A percentile compares a stretch with the other conserved stretches of the same genome.
These are phyloP conservation scores for Chalara sp. DNA, from an alignment of 2,329 filamentous ascomycete species.

Conservation along the genomic window DNA sequence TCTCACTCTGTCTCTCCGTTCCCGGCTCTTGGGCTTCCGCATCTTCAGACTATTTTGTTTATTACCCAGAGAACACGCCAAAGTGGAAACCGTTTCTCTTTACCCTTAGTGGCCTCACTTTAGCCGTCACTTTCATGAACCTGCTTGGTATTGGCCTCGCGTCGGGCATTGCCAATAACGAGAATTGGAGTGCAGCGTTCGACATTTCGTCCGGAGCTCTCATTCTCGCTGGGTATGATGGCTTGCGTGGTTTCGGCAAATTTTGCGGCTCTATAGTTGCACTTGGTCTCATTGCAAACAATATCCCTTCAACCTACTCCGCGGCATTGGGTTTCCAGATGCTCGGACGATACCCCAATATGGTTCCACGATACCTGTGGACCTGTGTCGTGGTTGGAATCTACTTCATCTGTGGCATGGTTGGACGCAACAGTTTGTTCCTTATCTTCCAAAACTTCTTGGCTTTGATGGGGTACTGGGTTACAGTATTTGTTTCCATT, in stretches of 20 bases:
- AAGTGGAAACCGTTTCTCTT: slow-evolving; percentile 43
- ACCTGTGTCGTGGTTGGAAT: slow-evolving; percentile 53
- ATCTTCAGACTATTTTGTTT: slow-evolving; percentile 60
- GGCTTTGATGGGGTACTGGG: slow-evolving; percentile 64
- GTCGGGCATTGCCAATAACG: slow-evolving; percentile 43
- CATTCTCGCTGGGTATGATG: slow-evolving; percentile 51
- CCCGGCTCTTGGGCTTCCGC: slow-evolving; percentile 55
- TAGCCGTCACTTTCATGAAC: slow-evolving; percentile 52
- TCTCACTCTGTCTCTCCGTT: slow-evolving; percentile 57
- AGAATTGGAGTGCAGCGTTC: slow-evolving; percentile 52
- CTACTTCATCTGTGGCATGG: slow-evolving; percentile 53
- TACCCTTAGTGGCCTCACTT: slow-evolving; percentile 45
- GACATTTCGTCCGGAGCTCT: slow-evolving; percentile 51
- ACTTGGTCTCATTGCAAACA: slow-evolving; percentile 56
- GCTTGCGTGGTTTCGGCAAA: slow-evolving; percentile 53
- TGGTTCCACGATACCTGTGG: slow-evolving; percentile 55
- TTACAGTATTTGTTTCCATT: slow-evolving; percentile 56
- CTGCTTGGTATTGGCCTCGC: slow-evolving; percentile 54
- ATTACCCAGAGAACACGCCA: slow-evolving; percentile 43
- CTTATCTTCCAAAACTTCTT: slow-evolving; percentile 63
- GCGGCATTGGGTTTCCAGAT: slow-evolving; percentile 59
- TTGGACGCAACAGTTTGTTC: slow-evolving; percentile 47
- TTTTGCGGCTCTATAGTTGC: slow-evolving; percentile 59
- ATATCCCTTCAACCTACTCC: slow-evolving; percentile 56
- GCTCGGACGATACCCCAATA: slow-evolving; percentile 48